Percentiles rank a stretch among this genome's conserved stretches.
These are phyloP conservation scores for Penicillium nordicum DNA, from an alignment of 2,329 filamentous ascomycete species.

Conservation along the genomic window DNA sequence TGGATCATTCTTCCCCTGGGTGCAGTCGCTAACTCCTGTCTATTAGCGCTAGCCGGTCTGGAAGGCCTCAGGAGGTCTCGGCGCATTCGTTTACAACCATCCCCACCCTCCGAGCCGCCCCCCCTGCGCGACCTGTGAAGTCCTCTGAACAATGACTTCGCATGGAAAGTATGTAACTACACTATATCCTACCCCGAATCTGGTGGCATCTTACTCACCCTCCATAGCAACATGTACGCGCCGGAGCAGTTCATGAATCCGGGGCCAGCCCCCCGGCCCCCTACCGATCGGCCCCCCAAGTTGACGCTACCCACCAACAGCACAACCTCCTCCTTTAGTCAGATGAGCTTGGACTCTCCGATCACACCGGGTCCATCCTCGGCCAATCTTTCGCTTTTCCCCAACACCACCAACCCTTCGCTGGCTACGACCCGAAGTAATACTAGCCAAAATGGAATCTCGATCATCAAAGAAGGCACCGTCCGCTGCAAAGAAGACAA, in stretches of 20 bases:
- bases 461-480: slow-evolving; percentile 65
- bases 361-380: slow-evolving; percentile 48
- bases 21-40: slow-evolving; percentile 7
- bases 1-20: not conserved
- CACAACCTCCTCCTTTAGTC: slow-evolving; percentile 64
- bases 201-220: slow-evolving; percentile 2
- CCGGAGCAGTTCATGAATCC: slow-evolving; percentile 87
- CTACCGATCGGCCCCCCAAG: slow-evolving; percentile 70
- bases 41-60: slow-evolving; percentile 9
- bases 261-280: slow-evolving; percentile 82
- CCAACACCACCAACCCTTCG: slow-evolving; percentile 70
- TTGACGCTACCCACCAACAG: slow-evolving; percentile 70
- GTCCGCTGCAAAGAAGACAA: slow-evolving; percentile 73
- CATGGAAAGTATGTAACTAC: slow-evolving; percentile 35
- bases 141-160: slow-evolving; percentile 28
- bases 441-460: slow-evolving; percentile 63
- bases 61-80: slow-evolving; percentile 25
- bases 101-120: not conserved
- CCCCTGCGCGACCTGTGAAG: not conserved
- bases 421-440: slow-evolving; percentile 58
- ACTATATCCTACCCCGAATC: not conserved
- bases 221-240: slow-evolving; percentile 54
- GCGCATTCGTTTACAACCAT: slow-evolving; percentile 19
- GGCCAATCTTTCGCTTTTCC: slow-evolving; percentile 58
- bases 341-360: slow-evolving; percentile 67